These are phyloP conservation scores for Penicillium aurantiogriseum DNA, from an alignment of 2,329 filamentous ascomycete species.

Conservation along the genomic window DNA sequence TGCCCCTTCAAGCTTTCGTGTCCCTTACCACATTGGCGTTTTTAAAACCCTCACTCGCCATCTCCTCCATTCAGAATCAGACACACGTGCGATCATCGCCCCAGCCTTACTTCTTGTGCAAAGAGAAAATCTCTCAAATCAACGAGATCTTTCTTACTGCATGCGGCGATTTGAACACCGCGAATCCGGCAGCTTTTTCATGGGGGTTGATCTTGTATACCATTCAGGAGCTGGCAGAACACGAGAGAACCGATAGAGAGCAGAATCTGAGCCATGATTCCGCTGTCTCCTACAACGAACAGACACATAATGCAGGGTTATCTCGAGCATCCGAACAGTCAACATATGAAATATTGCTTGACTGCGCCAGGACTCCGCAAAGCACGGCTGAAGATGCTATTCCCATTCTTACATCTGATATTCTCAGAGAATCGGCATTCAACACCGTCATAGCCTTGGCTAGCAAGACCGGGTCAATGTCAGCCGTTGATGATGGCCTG, in stretches of 20 bases:
- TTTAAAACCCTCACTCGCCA: slow-evolving; percentile 64
- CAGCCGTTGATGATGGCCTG: slow-evolving; percentile 51
- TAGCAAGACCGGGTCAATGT: slow-evolving; percentile 46
- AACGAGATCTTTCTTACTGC: slow-evolving; percentile 68
- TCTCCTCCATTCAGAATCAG: slow-evolving; percentile 51
- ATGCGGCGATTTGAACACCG: slow-evolving; percentile 57
- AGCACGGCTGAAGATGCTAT: slow-evolving; percentile 49
- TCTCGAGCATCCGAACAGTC: slow-evolving; percentile 37
- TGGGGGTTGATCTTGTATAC: slow-evolving; percentile 76
- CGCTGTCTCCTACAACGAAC: slow-evolving; percentile 39
- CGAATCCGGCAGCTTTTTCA: slow-evolving; percentile 71
- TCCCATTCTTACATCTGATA: slow-evolving; percentile 47
- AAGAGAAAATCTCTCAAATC: slow-evolving; percentile 67
- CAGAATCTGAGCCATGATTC: slow-evolving; percentile 35
- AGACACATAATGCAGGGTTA: slow-evolving; percentile 32
- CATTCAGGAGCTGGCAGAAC: slow-evolving; percentile 60
- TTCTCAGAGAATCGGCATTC: slow-evolving; percentile 50
- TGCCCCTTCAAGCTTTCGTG: slow-evolving; percentile 67
- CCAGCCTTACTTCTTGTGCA: slow-evolving; percentile 65
- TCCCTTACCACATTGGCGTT: slow-evolving; percentile 70
- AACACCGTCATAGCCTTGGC: slow-evolving; percentile 48
- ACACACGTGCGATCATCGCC: slow-evolving; percentile 22
- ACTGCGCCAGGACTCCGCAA: slow-evolving; percentile 42
- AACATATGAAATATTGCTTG: slow-evolving; percentile 50
- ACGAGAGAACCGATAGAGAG: background rate